Base-by-base conservation (phyloP, 805 yeast species). In the Grigorovia humatica region DNA sequence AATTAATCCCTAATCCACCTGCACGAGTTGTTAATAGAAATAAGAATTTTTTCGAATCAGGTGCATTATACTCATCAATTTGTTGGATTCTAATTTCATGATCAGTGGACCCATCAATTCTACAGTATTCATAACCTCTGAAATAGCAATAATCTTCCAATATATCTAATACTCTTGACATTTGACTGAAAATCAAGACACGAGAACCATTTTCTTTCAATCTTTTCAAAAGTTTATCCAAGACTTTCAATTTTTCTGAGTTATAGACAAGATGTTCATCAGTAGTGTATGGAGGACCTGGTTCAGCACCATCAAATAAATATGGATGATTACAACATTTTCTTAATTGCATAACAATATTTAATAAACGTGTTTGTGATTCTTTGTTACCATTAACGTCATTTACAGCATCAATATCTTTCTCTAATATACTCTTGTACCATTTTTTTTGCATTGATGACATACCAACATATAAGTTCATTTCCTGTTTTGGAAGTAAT, bases 281-380 rank as follows among this genome's bases (percentile, higher is more conserved):
- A 0, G 91, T 85, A 9, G 93, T 85, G 59, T 73, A 85, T 20
- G 95, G 95, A 18, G 95, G 95, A 12, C 95, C 95, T 0, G 93
- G 93, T 62, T 85, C 95, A 1, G 91, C 93, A 45, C 95, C 95
- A 64, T 85, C 93, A 60, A 85, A 85, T 43, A 85, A 68, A 62
- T 85, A 85, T 13, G 95, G 95, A 69, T 85, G 95, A 60, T 85
- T 85, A 69, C 91, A 85, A 65, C 93, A 85, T 65, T 85, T 85
- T 63, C 93, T 76, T 60, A 85, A 72, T 65, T 85, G 95, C 95
- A 85, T 85, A 47, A 85, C 91, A 58, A 85, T 85, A 64, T 85
- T 85, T 47, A 85, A 69, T 53, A 85, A 71, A 60, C 93, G 72
- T 1, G 95, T 85, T 62, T 85, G 85, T 13, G 85, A 77, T 64